Evolutionary conservation across 2,329 filamentous ascomycete genomes (phyloP), one percentile per base, ranked within the genome.

Genomic region (Colletotrichum sidae): DNA sequence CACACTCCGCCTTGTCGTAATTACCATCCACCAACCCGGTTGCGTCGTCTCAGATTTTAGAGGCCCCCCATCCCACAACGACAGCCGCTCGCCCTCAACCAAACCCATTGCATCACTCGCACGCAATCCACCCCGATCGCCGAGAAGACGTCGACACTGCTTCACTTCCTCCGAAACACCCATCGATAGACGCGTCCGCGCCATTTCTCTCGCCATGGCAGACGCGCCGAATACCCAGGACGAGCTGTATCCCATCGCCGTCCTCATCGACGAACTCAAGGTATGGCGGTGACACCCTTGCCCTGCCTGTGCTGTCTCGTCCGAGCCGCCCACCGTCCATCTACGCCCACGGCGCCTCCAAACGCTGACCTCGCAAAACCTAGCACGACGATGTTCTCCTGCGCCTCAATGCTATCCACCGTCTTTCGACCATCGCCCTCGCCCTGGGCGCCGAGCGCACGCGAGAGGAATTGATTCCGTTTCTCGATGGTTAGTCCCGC

Each of bases 181-280:
- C 59, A 51, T 64, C 60, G 54, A 69, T 68, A 69, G 71, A 74
- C 72, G 72, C 74, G 74, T 74, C 73, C 69, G 71, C 70, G 63
- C 72, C 71, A 68, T 69, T 68, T 74, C 74, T 75, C 79, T 82
- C 87, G 86, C 80, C 80, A 98, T 98, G 95, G 93, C 88, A 82
- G 88, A 97, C 84, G 91, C 91, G 83, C 87, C 90, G 80, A 92
- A 91, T 82, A 90, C 95, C 85, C 96, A 91, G 81, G 96, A 99
- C 84, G 96, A 98, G 90, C 94, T 99, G 76, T 99, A 98, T 82
- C 96, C 96, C 79, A 99, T 99, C 86, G 96, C 96, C 77, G 96
- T 99, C 73, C 90, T 99, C 82, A 99, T 99, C 82, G 96, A 99
- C 81, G 96, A 99, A 88, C 88, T 99, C 77, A 99, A 97, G 93